A percentile compares a stretch with the other conserved stretches of the same genome.
These are phyloP conservation scores for Lophiotrema nucula DNA, from an alignment of 495 filamentous ascomycete species.

Conservation along the genomic window DNA sequence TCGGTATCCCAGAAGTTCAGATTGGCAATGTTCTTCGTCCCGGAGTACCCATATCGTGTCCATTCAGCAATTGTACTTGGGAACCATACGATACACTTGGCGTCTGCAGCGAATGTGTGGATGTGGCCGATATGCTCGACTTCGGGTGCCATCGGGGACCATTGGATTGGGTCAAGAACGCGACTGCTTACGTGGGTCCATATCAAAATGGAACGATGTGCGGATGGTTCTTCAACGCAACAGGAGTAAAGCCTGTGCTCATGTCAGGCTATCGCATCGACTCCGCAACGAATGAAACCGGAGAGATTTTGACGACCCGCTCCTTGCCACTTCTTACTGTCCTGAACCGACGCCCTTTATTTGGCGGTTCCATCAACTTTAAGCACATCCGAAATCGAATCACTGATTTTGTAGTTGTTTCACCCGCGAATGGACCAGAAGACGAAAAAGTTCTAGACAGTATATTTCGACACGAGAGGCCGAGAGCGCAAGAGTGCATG, in stretches of 20 bases:
- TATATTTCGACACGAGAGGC: slow-evolving; percentile 7
- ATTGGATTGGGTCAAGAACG: slow-evolving; percentile 1
- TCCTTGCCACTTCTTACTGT: slow-evolving; percentile 16
- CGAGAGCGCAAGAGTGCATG: slow-evolving; percentile 14
- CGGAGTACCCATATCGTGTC: slow-evolving; percentile 10
- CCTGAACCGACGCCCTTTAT: background rate
- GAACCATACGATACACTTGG: background rate
- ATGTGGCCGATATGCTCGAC: slow-evolving; percentile 3
- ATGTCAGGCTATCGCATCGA: slow-evolving; percentile 23
- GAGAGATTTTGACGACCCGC: slow-evolving; percentile 8
- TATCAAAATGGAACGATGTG: slow-evolving; percentile 8
- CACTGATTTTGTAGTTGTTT: slow-evolving; percentile 3
- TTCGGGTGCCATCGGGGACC: background rate
- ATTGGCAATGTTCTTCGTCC: background rate
- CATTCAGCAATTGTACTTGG: slow-evolving; percentile 11
- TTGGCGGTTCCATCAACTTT: slow-evolving; percentile 30
- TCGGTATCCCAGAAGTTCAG: background rate
- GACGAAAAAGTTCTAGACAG: slow-evolving; percentile 3
- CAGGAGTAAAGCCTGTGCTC: slow-evolving; percentile 9
- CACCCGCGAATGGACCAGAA: background rate
- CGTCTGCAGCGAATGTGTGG: slow-evolving; percentile 6
- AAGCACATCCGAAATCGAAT: slow-evolving; percentile 22
- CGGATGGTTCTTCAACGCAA: slow-evolving; percentile 23
- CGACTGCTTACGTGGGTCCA: background rate
- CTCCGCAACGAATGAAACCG: background rate